phyloP scores from a whole-genome alignment of 352 stramenopile genomes.

The Phytophthora palmivora region DNA sequence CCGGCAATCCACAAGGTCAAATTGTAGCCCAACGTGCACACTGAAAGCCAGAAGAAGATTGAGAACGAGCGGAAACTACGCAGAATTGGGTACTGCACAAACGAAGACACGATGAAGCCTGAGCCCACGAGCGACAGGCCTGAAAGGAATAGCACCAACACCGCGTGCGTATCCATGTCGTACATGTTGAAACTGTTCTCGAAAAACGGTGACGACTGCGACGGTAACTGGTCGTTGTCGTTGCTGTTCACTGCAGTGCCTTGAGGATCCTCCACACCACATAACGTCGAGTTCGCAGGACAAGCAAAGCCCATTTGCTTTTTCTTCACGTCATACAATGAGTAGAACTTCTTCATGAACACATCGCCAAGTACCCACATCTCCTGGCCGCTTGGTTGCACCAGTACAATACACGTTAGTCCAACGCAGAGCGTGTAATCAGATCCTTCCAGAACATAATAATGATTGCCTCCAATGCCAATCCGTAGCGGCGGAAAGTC shows the following conservation, averaged over 20 bases:
- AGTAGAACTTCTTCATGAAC: constrained; percentile 97
- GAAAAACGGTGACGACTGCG: constrained; percentile 47
- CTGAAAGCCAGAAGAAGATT: constrained; percentile 72
- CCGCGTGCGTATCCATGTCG: constrained; percentile 76
- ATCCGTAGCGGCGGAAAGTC: constrained; percentile 76
- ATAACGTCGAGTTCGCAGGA: constrained; percentile 48
- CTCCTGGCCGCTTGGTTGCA: constrained; percentile 80
- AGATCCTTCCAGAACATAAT: constrained; percentile 66
- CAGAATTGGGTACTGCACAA: constrained; percentile 70
- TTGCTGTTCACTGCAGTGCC: constrained; percentile 14
- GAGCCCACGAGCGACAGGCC: constrained; percentile 73
- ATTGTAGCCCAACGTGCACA: constrained; percentile 70
- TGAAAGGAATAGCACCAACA: constrained; percentile 77
- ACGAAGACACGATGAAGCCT: constrained; percentile 70
- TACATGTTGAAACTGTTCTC: constrained; percentile 78
- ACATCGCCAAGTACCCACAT: constrained; percentile 98
- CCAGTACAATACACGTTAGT: constrained; percentile 75
- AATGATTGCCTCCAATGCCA: constrained; percentile 66
- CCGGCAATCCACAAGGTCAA: constrained; percentile 66
- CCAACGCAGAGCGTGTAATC: constrained; percentile 87
- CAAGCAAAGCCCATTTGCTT: constrained; percentile 90
- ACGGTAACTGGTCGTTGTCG: constrained; percentile 26
- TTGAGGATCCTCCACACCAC: constrained; percentile 46
- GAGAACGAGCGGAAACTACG: constrained; percentile 56
- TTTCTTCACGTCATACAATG: constrained; percentile 91